phyloP scores from a whole-genome alignment of 73 alveolate species.

The Uronychia setigera region DNA sequence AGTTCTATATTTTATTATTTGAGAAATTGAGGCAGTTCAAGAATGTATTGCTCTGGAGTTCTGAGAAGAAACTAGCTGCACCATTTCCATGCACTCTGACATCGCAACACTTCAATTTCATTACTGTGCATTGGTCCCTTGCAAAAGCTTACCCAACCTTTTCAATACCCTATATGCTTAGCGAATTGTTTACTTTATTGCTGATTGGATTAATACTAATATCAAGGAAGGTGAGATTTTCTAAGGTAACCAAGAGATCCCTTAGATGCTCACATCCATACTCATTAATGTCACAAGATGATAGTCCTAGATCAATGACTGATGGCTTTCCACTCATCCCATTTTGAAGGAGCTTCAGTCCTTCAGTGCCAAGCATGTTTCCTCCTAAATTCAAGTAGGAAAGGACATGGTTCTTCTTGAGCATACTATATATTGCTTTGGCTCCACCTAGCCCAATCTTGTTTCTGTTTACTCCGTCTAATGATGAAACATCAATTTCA shows the following conservation, averaged over 20 bases:
- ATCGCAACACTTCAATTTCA: not conserved
- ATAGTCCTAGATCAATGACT: not conserved
- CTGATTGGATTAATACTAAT: not conserved
- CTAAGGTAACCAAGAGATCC: not conserved
- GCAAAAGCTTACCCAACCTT: not conserved
- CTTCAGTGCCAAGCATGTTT: constrained; percentile 28
- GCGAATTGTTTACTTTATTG: not conserved
- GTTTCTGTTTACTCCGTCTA: constrained; percentile 38
- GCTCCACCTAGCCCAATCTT: constrained; percentile 26
- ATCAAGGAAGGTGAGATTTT: not conserved
- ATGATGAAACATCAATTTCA: not conserved
- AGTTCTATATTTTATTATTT: not conserved
- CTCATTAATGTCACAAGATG: not conserved
- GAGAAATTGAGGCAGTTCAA: not conserved
- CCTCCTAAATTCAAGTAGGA: constrained; percentile 21
- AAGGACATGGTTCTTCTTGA: not conserved
- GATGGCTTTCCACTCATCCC: not conserved
- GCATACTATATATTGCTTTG: constrained; percentile 4
- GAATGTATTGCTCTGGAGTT: not conserved
- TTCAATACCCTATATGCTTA: not conserved
- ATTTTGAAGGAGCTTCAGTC: not conserved
- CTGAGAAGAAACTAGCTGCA: not conserved
- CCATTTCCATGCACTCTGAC: not conserved
- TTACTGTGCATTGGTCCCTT: not conserved
- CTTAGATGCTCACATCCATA: not conserved